These are phyloP conservation scores for Gloeostereum incarnatum DNA, from an alignment of 768 basidiomycete genomes.

Conservation along the genomic window DNA sequence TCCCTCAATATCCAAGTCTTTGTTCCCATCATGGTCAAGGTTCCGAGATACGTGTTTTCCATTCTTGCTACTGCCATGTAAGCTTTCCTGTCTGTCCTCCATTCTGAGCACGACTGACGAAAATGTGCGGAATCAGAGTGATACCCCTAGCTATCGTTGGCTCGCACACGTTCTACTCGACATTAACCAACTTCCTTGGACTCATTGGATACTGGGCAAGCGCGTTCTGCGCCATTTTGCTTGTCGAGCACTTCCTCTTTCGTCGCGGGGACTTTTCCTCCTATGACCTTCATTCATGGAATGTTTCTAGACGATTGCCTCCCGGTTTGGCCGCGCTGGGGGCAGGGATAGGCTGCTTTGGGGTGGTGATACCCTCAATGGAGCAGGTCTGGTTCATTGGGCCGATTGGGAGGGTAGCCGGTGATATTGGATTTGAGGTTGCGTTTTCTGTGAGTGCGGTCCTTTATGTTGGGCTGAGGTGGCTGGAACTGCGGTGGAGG, in stretches of 20 bases:
- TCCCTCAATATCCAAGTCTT: slow-evolving; percentile 66
- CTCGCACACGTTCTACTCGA: slow-evolving; percentile 58
- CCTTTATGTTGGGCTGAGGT: no score
- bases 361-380: slow-evolving; percentile 59
- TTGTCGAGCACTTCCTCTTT: slow-evolving; percentile 65
- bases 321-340: slow-evolving; percentile 57
- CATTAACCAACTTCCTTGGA: slow-evolving; percentile 69
- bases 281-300: slow-evolving; percentile 54
- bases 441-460: no score
- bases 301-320: slow-evolving; percentile 46
- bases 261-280: slow-evolving; percentile 36
- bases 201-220: slow-evolving; percentile 62
- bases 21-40: slow-evolving; percentile 42
- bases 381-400: slow-evolving; percentile 71
- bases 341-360: slow-evolving; percentile 44
- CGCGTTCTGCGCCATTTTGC: slow-evolving; percentile 52
- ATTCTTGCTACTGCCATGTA: slow-evolving; percentile 64
- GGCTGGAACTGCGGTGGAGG: no score
- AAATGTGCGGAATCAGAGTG: slow-evolving; percentile 28
- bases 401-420: slow-evolving; percentile 57
- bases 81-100: slow-evolving; percentile 11
- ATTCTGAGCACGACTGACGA: slow-evolving; percentile 1
- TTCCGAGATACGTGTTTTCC: slow-evolving; percentile 76
- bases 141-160: slow-evolving; percentile 72
- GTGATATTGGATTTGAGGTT: slow-evolving; percentile 85